Percentiles rank a stretch among this genome's conserved stretches.
Evolutionary conservation across 306 rosid species (phyloP).

Genomic region (Nissolia schottii): DNA sequence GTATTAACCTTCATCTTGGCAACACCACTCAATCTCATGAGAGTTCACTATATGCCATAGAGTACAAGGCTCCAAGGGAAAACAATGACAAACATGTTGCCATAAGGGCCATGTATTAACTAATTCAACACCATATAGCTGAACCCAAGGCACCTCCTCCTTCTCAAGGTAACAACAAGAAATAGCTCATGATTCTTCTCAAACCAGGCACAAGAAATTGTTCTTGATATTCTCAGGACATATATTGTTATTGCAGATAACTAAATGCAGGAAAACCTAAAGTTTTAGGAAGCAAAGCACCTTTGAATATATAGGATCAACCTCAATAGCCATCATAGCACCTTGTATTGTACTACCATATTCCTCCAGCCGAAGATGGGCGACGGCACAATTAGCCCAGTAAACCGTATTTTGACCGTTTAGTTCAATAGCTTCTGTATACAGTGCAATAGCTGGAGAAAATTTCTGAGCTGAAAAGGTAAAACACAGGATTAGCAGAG

Average conservation of each 20-base stretch:
- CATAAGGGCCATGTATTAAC: no score
- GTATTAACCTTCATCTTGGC: background rate
- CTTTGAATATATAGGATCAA: slow-evolving; percentile 91
- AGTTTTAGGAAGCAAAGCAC: slow-evolving; percentile 31
- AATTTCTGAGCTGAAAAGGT: slow-evolving; percentile 75
- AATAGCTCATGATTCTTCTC: no score
- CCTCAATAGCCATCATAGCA: slow-evolving; percentile 86
- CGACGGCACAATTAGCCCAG: slow-evolving; percentile 90
- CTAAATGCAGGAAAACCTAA: slow-evolving; percentile 5
- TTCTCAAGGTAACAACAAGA: no score
- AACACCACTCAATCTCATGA: background rate
- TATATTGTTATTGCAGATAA: background rate
- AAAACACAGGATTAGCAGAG: slow-evolving; percentile 27
- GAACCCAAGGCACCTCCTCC: no score
- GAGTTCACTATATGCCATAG: background rate
- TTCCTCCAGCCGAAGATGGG: slow-evolving; percentile 91
- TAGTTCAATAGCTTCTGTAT: slow-evolving; percentile 77
- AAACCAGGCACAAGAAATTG: no score
- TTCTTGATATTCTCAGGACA: no score
- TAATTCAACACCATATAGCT: no score
- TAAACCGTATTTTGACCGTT: slow-evolving; percentile 79
- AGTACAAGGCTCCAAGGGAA: no score
- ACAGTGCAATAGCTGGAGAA: no score
- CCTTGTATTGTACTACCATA: slow-evolving; percentile 95
- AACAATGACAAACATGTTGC: no score